phyloP scores from a whole-genome alignment of 306 rosid species.

The Cyclanthera cordifolia region DNA sequence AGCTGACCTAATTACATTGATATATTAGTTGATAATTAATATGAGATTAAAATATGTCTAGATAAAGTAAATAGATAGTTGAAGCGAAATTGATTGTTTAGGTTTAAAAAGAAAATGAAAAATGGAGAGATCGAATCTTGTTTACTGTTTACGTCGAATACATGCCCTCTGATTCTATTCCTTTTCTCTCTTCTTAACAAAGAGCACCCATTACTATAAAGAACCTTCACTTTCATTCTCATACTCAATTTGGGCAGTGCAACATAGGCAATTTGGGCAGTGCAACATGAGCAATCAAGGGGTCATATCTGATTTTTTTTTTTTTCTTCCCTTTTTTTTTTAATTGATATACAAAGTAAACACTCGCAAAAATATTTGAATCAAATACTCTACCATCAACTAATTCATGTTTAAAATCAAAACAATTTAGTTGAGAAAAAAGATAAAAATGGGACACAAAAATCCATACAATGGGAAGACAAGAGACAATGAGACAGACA shows the following conservation, averaged over 20 bases:
- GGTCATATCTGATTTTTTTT: not conserved
- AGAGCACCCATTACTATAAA: constrained; percentile 64
- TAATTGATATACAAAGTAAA: not conserved
- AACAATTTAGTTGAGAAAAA: not conserved
- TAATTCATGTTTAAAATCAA: not conserved
- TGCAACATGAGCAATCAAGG: constrained; percentile 25
- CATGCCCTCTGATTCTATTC: constrained; percentile 42
- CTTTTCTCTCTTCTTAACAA: constrained; percentile 19
- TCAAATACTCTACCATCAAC: not conserved
- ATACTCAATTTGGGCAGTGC: constrained; percentile 76
- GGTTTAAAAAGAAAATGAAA: not conserved
- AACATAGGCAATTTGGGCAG: constrained; percentile 95
- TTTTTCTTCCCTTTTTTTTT: not conserved
- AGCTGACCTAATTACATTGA: no score
- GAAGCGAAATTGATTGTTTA: no score
- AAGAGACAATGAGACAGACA: not conserved
- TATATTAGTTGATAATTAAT: no score
- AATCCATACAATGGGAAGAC: not conserved
- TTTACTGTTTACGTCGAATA: constrained; percentile 75
- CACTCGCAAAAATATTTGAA: not conserved
- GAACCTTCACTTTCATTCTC: constrained; percentile 35
- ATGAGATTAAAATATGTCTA: no score
- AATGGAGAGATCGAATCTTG: constrained; percentile 56
- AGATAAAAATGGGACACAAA: not conserved
- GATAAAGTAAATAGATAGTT: not conserved